These are phyloP conservation scores for rapeseed (Brassica napus) DNA, from an alignment of 345 rosid species.

Conservation along the genomic window DNA sequence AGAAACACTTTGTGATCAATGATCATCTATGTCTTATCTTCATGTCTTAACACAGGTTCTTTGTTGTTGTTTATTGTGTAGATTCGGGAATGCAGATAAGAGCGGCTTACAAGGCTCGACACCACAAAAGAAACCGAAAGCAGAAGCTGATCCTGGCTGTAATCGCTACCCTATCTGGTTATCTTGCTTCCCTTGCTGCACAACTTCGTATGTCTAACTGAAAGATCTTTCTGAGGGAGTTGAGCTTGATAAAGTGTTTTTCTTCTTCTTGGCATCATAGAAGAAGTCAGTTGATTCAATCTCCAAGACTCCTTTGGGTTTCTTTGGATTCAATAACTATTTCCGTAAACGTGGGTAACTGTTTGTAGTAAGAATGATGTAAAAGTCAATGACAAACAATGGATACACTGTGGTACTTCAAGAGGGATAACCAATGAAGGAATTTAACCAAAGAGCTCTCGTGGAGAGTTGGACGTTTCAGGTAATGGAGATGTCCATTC, in stretches of 20 bases:
- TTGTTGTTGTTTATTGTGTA: conserved; percentile 19
- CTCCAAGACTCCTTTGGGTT: no score
- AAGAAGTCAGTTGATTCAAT: no score
- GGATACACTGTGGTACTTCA: conserved; percentile 18
- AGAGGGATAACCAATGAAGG: conserved; percentile 45
- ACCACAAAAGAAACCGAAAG: conserved; percentile 33
- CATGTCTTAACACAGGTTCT: background rate
- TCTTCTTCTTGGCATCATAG: no score
- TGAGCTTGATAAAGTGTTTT: background rate
- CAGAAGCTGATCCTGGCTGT: conserved; percentile 15
- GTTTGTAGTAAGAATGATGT: no score
- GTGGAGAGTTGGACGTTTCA: conserved; percentile 21
- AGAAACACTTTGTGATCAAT: no score
- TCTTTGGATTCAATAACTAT: no score
- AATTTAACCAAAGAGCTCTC: conserved; percentile 48
- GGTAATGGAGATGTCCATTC: conserved; percentile 54
- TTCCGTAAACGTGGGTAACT: no score
- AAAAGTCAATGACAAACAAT: no score
- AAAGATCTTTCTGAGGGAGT: background rate
- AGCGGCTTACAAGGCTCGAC: conserved; percentile 22
- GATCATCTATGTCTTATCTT: conserved; percentile 33
- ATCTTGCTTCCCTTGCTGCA: conserved; percentile 65
- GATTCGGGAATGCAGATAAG: conserved; percentile 54
- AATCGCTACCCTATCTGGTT: conserved; percentile 44
- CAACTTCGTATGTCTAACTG: conserved; percentile 20